Evolutionary conservation across 2,329 filamentous ascomycete genomes (phyloP).

Genomic region (Fusarium sp.): DNA sequence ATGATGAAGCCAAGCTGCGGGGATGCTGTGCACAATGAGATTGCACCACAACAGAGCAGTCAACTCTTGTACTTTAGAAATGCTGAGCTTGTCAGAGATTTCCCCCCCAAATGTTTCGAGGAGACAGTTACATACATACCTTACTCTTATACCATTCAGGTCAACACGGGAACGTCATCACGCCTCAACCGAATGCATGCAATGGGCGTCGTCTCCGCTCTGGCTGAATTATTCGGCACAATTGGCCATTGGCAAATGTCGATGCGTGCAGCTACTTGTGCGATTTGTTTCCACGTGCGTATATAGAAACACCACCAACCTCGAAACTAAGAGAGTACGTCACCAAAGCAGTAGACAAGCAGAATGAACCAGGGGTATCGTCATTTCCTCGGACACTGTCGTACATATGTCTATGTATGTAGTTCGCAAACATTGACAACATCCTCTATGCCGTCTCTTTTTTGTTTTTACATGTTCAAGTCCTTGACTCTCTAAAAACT

Average conservation of each 20-base stretch:
- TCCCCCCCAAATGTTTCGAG: slow-evolving; percentile 15
- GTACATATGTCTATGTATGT: slow-evolving; percentile 24
- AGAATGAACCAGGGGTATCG: slow-evolving; percentile 31
- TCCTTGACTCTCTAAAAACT: slow-evolving; percentile 11
- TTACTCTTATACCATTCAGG: not conserved
- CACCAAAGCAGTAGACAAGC: not conserved
- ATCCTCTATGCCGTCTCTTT: slow-evolving; percentile 16
- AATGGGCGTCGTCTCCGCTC: slow-evolving; percentile 22
- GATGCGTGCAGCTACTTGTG: not conserved
- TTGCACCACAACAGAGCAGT: not conserved
- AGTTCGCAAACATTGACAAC: slow-evolving; percentile 13
- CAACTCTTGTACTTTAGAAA: not conserved
- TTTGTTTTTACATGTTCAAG: not conserved
- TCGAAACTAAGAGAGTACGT: too few species aligned
- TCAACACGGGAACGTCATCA: slow-evolving; percentile 21
- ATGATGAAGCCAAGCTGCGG: slow-evolving; percentile 4
- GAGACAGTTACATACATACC: slow-evolving; percentile 8
- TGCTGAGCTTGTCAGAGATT: slow-evolving; percentile 8
- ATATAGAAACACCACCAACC: not conserved
- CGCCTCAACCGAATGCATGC: slow-evolving; percentile 17
- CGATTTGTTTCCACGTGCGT: not conserved
- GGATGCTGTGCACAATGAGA: not conserved
- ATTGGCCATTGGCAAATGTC: slow-evolving; percentile 15
- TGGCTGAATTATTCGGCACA: slow-evolving; percentile 34
- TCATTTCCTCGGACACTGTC: slow-evolving; percentile 32